A percentile compares a stretch with the other conserved stretches of the same genome.
phyloP scores from a whole-genome alignment of 768 basidiomycete species.

The Boletus vinaceobasis region DNA sequence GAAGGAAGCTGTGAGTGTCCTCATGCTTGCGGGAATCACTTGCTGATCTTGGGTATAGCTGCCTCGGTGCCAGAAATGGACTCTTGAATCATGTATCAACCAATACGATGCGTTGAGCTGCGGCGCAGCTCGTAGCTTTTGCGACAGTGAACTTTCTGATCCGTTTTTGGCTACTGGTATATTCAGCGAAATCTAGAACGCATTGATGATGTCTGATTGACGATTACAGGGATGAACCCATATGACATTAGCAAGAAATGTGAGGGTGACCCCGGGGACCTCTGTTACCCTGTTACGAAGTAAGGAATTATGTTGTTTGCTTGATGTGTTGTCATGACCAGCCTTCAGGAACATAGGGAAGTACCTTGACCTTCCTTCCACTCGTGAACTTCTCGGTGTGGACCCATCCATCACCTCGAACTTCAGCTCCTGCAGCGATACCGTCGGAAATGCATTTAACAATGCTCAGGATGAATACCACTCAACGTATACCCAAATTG shows the following conservation, averaged over 20 bases:
- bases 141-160: slow-evolving; percentile 41
- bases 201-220: neutral
- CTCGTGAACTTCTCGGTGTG: slow-evolving; percentile 60
- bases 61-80: slow-evolving; percentile 63
- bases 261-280: slow-evolving; percentile 44
- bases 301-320: slow-evolving; percentile 12
- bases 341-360: slow-evolving; percentile 46
- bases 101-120: slow-evolving; percentile 67
- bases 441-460: slow-evolving; percentile 49
- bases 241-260: slow-evolving; percentile 71
- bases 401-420: slow-evolving; percentile 42
- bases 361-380: slow-evolving; percentile 59
- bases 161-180: slow-evolving; percentile 34
- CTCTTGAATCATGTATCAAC: slow-evolving; percentile 59
- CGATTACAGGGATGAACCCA: slow-evolving; percentile 44
- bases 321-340: neutral
- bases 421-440: slow-evolving; percentile 38
- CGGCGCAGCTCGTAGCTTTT: slow-evolving; percentile 64
- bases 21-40: neutral
- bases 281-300: slow-evolving; percentile 54
- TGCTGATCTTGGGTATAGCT: slow-evolving; percentile 40
- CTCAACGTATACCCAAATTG: slow-evolving; percentile 34
- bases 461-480: slow-evolving; percentile 39
- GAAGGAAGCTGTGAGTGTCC: slow-evolving; percentile 37
- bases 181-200: slow-evolving; percentile 5